Evolutionary conservation across 768 basidiomycete species (phyloP).

Genomic region (Tulasnella sp.): DNA sequence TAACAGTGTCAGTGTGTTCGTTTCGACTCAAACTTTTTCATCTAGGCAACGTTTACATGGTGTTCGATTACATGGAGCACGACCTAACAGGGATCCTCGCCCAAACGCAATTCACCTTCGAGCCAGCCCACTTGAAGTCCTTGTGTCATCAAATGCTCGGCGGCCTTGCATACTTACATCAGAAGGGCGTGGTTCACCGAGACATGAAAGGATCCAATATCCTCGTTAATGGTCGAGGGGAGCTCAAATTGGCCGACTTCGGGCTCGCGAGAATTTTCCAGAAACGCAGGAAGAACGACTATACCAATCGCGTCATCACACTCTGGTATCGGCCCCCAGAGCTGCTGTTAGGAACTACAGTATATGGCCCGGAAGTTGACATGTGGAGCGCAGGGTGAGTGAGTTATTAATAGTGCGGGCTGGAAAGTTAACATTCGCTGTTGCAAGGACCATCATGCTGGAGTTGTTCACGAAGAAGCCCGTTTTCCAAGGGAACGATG

Average conservation of each 20-base stretch:
- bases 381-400: conserved; percentile 99
- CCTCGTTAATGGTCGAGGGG: conserved; percentile 84
- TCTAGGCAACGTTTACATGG: conserved; percentile 95
- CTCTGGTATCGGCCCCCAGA: conserved; percentile 98
- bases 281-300: conserved; percentile 85
- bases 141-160: conserved; percentile 94
- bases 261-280: conserved; percentile 96
- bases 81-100: conserved; percentile 94
- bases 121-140: conserved; percentile 89
- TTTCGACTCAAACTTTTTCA: neutral
- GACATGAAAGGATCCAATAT: conserved; percentile 99
- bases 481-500: conserved; percentile 97
- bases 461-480: conserved; percentile 95
- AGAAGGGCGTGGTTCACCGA: conserved; percentile 93
- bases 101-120: conserved; percentile 85
- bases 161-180: conserved; percentile 93
- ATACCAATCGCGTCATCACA: conserved; percentile 99
- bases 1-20: neutral
- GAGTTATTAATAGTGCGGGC: neutral
- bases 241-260: conserved; percentile 96
- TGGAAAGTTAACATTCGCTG: conserved; percentile 14
- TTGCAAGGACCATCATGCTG: conserved; percentile 90
- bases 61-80: conserved; percentile 99
- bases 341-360: conserved; percentile 89
- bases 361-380: conserved; percentile 96